Base-by-base conservation (phyloP, 257 asterid species). In the Lithospermum erythrorhizon region DNA sequence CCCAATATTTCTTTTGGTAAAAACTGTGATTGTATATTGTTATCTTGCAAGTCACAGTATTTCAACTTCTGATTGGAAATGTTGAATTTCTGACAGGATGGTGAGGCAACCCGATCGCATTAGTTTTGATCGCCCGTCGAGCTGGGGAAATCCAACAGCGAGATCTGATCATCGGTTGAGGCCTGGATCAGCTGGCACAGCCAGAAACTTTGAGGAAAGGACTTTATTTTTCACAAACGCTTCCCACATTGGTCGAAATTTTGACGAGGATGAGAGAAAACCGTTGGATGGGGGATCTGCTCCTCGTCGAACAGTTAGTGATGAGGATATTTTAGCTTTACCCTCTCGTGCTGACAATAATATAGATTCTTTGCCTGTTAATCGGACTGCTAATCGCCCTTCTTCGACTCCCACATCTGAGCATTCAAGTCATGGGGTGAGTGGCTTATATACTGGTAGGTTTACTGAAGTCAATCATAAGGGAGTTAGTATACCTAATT, bases 231-330 rank as follows among this genome's bases (percentile, higher is more conserved):
- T 82, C 52, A 80, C 45, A 68, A 80, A 80, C 30, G 79, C 66
- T 59, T 66, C 79, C 9, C 75, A 65, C 54, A 82, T 90, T 19
- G 96, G 98, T 47, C 80, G 85, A 61, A 82, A 87, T 78, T 90
- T 90, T 53, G 98, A 90, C 32, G 98, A 90, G 77, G 98, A 87
- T 70, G 98, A 90, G 69, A 83, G 98, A 67, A 90, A 82, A 81
- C 98, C 98, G 16, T 64, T 90, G 68, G 96, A 90, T 76, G 95
- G 89, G 55, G 74, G 32, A 57, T 75, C 93, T n/a, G 89, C 83
- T 60, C 91, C 94, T 62, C 90, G 94, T 52, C 81, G 91, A 65
- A 83, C 82, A 17, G 74, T 82, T 52, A 76, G 79, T 66, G 98
- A 87, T 60, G 98, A 85, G 58, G 75, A 68, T 69, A 70, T 77